Base-by-base conservation (phyloP, 129 eudicot species). In the Heracleum sosnowskyi region DNA sequence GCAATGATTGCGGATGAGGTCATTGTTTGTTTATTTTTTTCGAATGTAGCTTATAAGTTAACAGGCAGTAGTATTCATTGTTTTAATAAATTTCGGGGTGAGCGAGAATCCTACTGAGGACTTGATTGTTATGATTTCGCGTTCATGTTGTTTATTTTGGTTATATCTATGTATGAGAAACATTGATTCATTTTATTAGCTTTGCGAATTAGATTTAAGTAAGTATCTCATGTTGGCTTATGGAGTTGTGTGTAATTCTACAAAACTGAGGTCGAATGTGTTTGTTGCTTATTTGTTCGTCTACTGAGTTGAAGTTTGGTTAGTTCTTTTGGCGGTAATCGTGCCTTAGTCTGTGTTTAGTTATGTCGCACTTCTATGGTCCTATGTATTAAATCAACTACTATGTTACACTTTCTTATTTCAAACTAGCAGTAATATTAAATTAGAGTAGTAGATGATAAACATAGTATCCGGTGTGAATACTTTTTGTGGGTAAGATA, bases 1-100 rank as follows among this genome's bases (percentile, higher is more conserved):
- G 94, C 94, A 31, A 91, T 91, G 97, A 91, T 91, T 71, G 97
- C 94, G 5, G 94, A 89, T 75, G 97, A 91, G 97, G 97, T 91
- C 64, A 63, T 35, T 60, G 20, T n/a, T 24, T 57, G 10, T 9
- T 57, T 57, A 11, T n/a, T n/a, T n/a, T n/a, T n/a, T n/a, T n/a
- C n/a, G n/a, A n/a, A n/a, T n/a, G n/a, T n/a, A n/a, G n/a, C n/a
- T n/a, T n/a, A n/a, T n/a, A n/a, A n/a, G n/a, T n/a, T n/a, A n/a
- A n/a, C n/a, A n/a, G n/a, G n/a, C n/a, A n/a, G n/a, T n/a, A n/a
- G n/a, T n/a, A n/a, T n/a, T n/a, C n/a, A n/a, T n/a, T n/a, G n/a
- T n/a, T n/a, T n/a, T n/a, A n/a, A n/a, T n/a, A n/a, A n/a, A n/a
- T n/a, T n/a, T n/a, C n/a, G n/a, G n/a, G n/a, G n/a, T n/a, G n/a